Conservation (phyloP, 768 basidiomycete species). For the Dictyophora rubrovolvata region DNA sequence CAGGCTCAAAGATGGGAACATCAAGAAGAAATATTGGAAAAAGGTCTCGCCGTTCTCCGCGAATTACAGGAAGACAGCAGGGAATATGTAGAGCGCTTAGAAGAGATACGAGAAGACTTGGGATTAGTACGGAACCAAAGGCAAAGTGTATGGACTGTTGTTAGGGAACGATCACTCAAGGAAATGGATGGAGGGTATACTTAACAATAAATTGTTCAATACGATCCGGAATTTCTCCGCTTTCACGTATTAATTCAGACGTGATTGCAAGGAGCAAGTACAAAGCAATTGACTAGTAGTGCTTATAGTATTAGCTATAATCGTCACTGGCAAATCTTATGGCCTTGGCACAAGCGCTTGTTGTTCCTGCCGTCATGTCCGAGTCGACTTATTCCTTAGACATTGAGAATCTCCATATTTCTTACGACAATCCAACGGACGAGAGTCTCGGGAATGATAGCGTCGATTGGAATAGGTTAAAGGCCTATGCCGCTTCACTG, state of each 20-base stretch:
- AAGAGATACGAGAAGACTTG: conserved; percentile 73
- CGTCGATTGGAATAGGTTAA: conserved; percentile 47
- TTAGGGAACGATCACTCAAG: conserved; percentile 61
- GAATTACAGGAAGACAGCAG: conserved; percentile 81
- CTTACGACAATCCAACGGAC: not conserved
- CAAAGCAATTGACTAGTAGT: too few relatives aligned
- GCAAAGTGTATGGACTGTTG: conserved; percentile 64
- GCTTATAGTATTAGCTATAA: too few relatives aligned
- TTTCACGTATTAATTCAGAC: too few relatives aligned
- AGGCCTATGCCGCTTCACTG: conserved; percentile 50
- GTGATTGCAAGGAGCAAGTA: too few relatives aligned
- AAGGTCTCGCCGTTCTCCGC: conserved; percentile 58
- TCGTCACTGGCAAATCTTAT: not conserved
- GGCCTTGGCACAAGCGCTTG: not conserved
- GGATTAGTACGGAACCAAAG: conserved; percentile 67
- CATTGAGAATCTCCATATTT: not conserved
- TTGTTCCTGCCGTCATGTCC: conserved; percentile 5
- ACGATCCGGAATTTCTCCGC: too few relatives aligned
- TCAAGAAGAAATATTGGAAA: conserved; percentile 53
- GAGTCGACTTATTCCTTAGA: not conserved
- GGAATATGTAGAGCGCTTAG: conserved; percentile 76
- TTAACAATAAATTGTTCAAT: not conserved
- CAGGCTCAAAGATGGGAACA: conserved; percentile 49
- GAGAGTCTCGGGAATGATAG: conserved; percentile 12
- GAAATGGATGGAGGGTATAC: conserved; percentile 42